Base-by-base conservation (phyloP, 371 early-diverging fungal genomes). In the Mycotypha africana region DNA sequence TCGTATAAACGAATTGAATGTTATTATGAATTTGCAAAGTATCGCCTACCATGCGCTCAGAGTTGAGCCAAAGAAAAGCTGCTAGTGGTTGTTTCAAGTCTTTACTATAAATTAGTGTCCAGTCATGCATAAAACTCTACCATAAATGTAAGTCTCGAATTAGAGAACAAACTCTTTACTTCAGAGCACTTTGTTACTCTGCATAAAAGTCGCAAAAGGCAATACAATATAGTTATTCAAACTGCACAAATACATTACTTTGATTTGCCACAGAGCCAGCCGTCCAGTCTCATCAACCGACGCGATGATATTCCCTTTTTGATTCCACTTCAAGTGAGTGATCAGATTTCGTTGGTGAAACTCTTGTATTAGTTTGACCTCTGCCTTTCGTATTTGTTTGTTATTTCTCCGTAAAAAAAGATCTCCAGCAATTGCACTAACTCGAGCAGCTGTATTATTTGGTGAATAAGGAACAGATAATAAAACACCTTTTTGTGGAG, bases 231-330 rank as follows among this genome's bases (percentile, higher is more conserved):
- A 28, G 5, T 28, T 28, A 28, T 28, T 28, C 5, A 28, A 28
- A 28, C 28, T 28, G 28, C 11, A 28, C n/a, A n/a, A n/a, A n/a
- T 28, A 33, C n/a, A n/a, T 40, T 65, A 74, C 74, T 14, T 65
- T 46, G 2, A 67, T 38, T 24, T 62, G 47, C 74, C 74, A 74
- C 19, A 70, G 26, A 6, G 68, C 74, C 14, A 74, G 20, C 21
- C 56, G 60, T 15, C 74, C 74, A 0, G 58, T 67, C 34, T 74
- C 74, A 49, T 74, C 74, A 17, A 55, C 56, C 11, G 70, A 60
- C n/a, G 68, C 64, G 31, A 74, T 46, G 2, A 56, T 38, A 9
- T 62, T 65, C 8, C 74, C 74, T 15, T 64, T 60, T 49, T 59
- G 64, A 49, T 70, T 56, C 74, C 74, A 74, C 31, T 65, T 37